Evolutionary conservation across 2,329 filamentous ascomycete genomes (phyloP), one percentile per base, ranked within the genome.

Genomic region (Eurotiales sp.): DNA sequence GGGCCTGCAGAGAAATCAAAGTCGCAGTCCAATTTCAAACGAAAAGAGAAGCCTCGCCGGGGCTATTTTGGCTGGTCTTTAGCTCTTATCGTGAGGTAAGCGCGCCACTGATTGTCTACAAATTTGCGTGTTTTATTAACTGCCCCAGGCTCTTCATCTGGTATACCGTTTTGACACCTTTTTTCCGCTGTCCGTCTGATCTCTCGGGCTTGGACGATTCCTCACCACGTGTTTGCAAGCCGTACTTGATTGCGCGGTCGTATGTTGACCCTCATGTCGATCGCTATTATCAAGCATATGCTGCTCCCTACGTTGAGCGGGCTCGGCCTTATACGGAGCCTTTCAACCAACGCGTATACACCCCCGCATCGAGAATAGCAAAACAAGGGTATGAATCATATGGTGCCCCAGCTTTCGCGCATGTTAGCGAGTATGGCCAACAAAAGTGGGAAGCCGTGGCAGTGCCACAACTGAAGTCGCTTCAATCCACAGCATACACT

Each of bases 251-350:
- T 79, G 86, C 74, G 71, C 83, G 72, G 60, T 83, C 75, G 74
- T 84, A 77, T 52, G 74, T 91, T 54, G 72, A 82, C 22, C 93
- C 93, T 3, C 86, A 92, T 67, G 64, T 95, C 27, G 78, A 85
- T 60, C 92, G 91, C 2, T 95, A 95, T 72, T 97, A 96, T 70
- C 76, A 92, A 59, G 70, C 81, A 52, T 95, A 96, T 64, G 86
- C 88, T 21, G 87, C 86, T 5, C 88, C 90, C 2, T 93, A 96
- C 64, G 82, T 96, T 55, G 80, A 91, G 32, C 73, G 82, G 45
- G 85, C 81, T 30, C 83, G 81, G 54, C 92, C 92, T 1, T 96
- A 97, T 71, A 70, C 79, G 50, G 72, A 79, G 17, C 66, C 73
- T 19, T 70, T 81, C 57, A 80, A 84, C 58, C 73, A 77, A 44